Conservation (phyloP, 257 asterid species). For the Penstemon newberryi region DNA sequence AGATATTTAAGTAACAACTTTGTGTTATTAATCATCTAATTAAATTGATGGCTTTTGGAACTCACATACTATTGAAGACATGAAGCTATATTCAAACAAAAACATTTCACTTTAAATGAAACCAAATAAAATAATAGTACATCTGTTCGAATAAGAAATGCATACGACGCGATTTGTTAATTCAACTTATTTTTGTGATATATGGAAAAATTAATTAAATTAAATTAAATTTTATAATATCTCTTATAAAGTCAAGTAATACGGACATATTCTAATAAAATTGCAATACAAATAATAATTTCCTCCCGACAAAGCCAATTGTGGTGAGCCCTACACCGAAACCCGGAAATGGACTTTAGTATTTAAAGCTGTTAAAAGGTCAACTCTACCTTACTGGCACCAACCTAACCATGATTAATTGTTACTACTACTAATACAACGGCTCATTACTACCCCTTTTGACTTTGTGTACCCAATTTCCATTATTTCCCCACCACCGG, state of each 20-base stretch:
- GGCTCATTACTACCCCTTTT: constrained; percentile 62
- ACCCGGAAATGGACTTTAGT: constrained; percentile 26
- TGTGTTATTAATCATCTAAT: too few species aligned
- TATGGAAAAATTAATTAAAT: not conserved
- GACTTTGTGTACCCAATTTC: constrained; percentile 44
- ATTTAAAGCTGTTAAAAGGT: constrained; percentile 38
- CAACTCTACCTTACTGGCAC: constrained; percentile 52
- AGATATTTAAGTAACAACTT: too few species aligned
- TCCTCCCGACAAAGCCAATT: constrained; percentile 28
- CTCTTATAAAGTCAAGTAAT: not conserved
- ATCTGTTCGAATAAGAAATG: too few species aligned
- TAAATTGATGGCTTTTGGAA: too few species aligned
- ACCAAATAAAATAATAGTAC: too few species aligned
- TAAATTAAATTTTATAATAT: constrained; percentile 1
- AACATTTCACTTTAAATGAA: too few species aligned
- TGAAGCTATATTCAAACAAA: too few species aligned
- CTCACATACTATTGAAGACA: too few species aligned
- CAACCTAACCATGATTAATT: constrained; percentile 30
- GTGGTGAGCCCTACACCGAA: constrained; percentile 28
- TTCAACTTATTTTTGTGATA: constrained; percentile 22
- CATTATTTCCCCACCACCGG: constrained; percentile 30
- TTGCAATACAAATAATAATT: too few species aligned
- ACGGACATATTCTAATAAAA: too few species aligned
- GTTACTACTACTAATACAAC: constrained; percentile 43
- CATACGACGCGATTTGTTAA: too few species aligned